Evolutionary conservation across 352 stramenopile species (phyloP).

Genomic region (Paralagenidium karlingii): DNA sequence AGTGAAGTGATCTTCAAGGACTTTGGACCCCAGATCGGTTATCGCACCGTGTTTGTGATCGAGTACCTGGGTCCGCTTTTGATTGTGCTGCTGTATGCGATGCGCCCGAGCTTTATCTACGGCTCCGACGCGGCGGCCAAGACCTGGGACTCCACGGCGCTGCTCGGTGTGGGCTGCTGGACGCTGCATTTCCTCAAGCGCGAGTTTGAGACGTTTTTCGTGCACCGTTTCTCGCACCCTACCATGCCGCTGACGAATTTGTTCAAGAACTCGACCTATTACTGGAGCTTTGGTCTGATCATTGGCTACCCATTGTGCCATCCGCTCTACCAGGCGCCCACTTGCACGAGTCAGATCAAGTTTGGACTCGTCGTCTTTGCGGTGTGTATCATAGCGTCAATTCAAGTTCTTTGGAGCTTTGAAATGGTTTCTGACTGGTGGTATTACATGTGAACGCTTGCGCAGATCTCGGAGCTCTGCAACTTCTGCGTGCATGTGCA

Average conservation of each 20-base stretch:
- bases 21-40: conserved; percentile 78
- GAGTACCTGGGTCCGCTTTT: conserved; percentile 80
- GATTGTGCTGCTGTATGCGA: conserved; percentile 71
- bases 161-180: conserved; percentile 50
- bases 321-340: conserved; percentile 41
- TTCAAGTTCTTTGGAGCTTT: conserved; percentile 1
- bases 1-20: conserved; percentile 62
- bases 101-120: conserved; percentile 62
- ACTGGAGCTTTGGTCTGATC: conserved; percentile 74
- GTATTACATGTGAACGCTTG: no score
- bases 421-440: not conserved
- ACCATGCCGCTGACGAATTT: conserved; percentile 84
- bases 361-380: conserved; percentile 44
- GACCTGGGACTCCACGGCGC: conserved; percentile 26
- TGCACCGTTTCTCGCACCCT: conserved; percentile 77
- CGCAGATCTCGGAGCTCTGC: conserved; percentile 51
- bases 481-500: conserved; percentile 82
- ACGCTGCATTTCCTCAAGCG: conserved; percentile 80
- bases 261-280: conserved; percentile 87
- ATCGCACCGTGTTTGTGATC: conserved; percentile 77
- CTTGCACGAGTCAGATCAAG: conserved; percentile 34
- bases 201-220: conserved; percentile 80
- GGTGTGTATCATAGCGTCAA: conserved; percentile 2
- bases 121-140: conserved; percentile 20
- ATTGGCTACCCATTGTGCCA: conserved; percentile 79